Conservation (phyloP, 2,329 filamentous ascomycete species). For the Knoxdaviesia proteae region DNA sequence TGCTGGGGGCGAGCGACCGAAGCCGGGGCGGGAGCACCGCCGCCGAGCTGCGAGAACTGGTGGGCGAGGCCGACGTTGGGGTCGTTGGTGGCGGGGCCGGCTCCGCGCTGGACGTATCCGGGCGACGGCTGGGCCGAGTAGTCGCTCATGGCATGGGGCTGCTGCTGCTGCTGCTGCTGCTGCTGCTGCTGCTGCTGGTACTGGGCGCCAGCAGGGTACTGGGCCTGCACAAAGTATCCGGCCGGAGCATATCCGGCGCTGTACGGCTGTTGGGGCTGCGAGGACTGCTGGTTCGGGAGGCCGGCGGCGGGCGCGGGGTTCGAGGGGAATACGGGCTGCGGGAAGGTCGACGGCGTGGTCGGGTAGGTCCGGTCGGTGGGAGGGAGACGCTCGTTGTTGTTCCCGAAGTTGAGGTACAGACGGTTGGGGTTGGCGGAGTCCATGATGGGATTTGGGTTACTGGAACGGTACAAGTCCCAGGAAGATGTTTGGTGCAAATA, state of each 20-base stretch:
- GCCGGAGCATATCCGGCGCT: conserved; percentile 3
- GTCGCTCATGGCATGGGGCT: conserved; percentile 21
- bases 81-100: conserved; percentile 48
- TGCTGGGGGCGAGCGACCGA: conserved; percentile 34
- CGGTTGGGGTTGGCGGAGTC: conserved; percentile 36
- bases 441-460: conserved; percentile 16
- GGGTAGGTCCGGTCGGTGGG: conserved; percentile 49
- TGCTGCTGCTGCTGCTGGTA: conserved; percentile 37
- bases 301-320: conserved; percentile 15
- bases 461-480: too few relatives aligned
- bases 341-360: conserved; percentile 88
- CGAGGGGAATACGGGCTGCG: conserved; percentile 55
- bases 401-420: conserved; percentile 45
- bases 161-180: conserved; percentile 24
- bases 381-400: conserved; percentile 42
- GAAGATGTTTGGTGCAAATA: too few relatives aligned
- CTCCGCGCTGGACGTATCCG: conserved; percentile 29
- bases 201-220: conserved; percentile 4
- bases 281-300: conserved; percentile 12
- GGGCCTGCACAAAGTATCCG: conserved; percentile 3
- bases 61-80: conserved; percentile 80
- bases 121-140: conserved; percentile 24
- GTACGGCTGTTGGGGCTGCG: conserved; percentile 12
- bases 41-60: conserved; percentile 81
- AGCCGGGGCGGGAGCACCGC: conserved; percentile 49